A percentile compares a stretch with the other conserved stretches of the same genome.
phyloP scores from a whole-genome alignment of 78 protist genomes.

The Dictyostelium purpureum region DNA sequence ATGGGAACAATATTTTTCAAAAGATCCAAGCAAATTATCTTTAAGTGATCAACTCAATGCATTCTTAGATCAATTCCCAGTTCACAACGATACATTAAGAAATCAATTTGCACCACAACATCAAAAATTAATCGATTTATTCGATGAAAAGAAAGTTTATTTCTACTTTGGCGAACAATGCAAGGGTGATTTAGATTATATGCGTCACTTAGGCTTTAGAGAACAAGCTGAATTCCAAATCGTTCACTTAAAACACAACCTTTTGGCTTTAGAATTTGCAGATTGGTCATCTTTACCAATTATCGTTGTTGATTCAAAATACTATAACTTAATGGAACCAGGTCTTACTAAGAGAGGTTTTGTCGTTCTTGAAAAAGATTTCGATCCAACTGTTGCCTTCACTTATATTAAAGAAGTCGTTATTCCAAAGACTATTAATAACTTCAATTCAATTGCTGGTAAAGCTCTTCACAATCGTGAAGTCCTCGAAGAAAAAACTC shows the following conservation, averaged over 20 bases:
- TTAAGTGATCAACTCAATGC: not conserved
- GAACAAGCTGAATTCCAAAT: conserved; percentile 35
- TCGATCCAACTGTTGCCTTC: not conserved
- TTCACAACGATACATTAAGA: not conserved
- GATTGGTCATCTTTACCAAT: conserved; percentile 53
- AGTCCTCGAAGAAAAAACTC: conserved; percentile 6
- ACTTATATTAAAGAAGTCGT: conserved; percentile 32
- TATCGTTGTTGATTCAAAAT: not conserved
- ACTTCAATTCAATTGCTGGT: not conserved
- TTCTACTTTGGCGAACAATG: conserved; percentile 42
- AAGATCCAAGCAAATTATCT: not conserved
- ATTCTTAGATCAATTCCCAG: not conserved
- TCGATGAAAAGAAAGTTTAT: conserved; percentile 48
- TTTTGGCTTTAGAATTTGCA: conserved; percentile 23
- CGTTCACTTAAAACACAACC: conserved; percentile 18
- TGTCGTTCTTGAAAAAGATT: conserved; percentile 29
- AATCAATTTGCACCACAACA: not conserved
- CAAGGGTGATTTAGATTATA: conserved; percentile 51
- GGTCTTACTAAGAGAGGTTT: conserved; percentile 11
- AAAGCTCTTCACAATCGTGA: not conserved
- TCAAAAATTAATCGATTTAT: not conserved
- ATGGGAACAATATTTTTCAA: conserved; percentile 33
- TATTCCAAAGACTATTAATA: conserved; percentile 15
- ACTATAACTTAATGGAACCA: not conserved
- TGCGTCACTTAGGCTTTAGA: conserved; percentile 26